These are phyloP conservation scores for Mucuna pruriens DNA, from an alignment of 306 rosid species.

Conservation along the genomic window DNA sequence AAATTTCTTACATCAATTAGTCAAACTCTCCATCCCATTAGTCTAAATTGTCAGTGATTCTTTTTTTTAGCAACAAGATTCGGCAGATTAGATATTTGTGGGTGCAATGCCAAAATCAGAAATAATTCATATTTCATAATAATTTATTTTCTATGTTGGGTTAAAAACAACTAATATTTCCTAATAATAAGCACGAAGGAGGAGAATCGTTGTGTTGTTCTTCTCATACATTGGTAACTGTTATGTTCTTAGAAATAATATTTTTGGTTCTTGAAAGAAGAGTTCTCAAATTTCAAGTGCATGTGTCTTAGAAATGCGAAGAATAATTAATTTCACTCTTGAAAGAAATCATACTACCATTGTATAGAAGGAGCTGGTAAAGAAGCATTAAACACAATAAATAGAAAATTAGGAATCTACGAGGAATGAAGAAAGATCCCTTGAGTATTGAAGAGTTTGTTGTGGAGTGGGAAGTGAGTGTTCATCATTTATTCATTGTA, in stretches of 20 bases:
- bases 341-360: not conserved
- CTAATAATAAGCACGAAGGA: not conserved
- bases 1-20: not conserved
- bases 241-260: not conserved
- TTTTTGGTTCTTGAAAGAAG: not conserved
- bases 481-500: not conserved
- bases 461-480: not conserved
- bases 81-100: slow-evolving; percentile 14
- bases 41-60: not conserved
- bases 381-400: not conserved
- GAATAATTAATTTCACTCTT: not conserved
- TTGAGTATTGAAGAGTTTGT: not conserved
- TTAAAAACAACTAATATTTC: not conserved
- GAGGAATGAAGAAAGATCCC: not conserved
- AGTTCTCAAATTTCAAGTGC: not conserved
- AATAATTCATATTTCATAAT: not conserved
- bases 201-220: not conserved
- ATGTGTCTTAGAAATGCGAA: not conserved
- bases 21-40: slow-evolving; percentile 29
- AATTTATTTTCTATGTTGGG: not conserved
- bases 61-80: slow-evolving; percentile 12
- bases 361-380: not conserved
- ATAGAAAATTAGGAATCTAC: not conserved
- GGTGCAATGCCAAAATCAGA: not conserved
- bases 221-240: not conserved